A percentile compares a stretch with the other conserved stretches of the same genome.
These are phyloP conservation scores for Meripilus lineatus DNA, from an alignment of 1,284 basidiomycete genomes.

Conservation along the genomic window DNA sequence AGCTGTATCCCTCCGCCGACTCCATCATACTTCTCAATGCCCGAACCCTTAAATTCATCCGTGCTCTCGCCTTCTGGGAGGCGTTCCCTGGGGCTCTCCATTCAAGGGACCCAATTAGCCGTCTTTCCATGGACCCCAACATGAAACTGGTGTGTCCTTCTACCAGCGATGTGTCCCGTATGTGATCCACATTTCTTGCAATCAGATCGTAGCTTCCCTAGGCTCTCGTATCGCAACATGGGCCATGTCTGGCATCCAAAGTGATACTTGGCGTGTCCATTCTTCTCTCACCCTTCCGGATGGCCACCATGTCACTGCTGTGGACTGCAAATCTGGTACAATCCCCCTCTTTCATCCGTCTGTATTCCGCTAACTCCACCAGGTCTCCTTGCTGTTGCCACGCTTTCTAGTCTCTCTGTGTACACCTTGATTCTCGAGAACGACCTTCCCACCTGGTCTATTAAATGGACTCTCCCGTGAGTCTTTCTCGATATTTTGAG, in stretches of 20 bases:
- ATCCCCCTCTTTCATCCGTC: slow-evolving; percentile 15
- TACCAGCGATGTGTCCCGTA: background rate
- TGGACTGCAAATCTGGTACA: slow-evolving; percentile 71
- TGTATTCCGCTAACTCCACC: no score
- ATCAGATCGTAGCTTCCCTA: slow-evolving; percentile 67
- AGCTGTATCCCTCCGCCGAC: slow-evolving; percentile 72
- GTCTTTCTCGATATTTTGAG: slow-evolving; percentile 19
- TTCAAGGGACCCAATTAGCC: slow-evolving; percentile 44
- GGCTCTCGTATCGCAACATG: slow-evolving; percentile 64
- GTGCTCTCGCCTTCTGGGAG: slow-evolving; percentile 71
- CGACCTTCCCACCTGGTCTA: slow-evolving; percentile 74
- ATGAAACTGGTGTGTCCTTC: slow-evolving; percentile 66
- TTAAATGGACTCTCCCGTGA: slow-evolving; percentile 66
- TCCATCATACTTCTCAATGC: slow-evolving; percentile 67
- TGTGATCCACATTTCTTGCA: slow-evolving; percentile 1
- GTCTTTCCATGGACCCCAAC: slow-evolving; percentile 62
- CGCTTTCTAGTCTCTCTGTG: slow-evolving; percentile 51
- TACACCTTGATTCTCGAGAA: slow-evolving; percentile 74
- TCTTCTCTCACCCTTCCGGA: slow-evolving; percentile 65
- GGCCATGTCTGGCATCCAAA: slow-evolving; percentile 59
- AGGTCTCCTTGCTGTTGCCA: slow-evolving; percentile 73
- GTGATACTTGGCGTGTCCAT: slow-evolving; percentile 69
- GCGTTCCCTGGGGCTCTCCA: slow-evolving; percentile 59
- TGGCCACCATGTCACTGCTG: slow-evolving; percentile 46
- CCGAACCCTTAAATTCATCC: slow-evolving; percentile 50